Percentiles rank a stretch among this genome's conserved stretches.
These are phyloP conservation scores for Apiotrichum mycotoxinovorans DNA, from an alignment of 1,284 basidiomycete species.

Conservation along the genomic window DNA sequence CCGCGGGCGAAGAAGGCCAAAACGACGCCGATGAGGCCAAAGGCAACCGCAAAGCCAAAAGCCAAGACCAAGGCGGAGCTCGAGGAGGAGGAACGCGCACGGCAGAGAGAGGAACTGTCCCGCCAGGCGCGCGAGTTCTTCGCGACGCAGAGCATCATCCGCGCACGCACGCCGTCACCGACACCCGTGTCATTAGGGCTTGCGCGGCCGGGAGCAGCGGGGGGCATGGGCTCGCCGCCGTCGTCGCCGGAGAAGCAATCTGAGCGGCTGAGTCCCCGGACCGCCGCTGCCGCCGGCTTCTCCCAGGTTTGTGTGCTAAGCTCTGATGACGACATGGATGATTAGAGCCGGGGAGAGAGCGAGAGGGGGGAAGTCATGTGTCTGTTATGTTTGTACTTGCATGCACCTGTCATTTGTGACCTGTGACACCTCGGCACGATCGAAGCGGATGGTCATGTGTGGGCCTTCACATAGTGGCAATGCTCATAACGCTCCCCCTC, in stretches of 20 bases:
- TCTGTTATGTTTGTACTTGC: too few relatives aligned
- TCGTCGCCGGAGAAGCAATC: background rate
- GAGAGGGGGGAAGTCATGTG: too few relatives aligned
- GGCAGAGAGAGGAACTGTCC: slow-evolving; percentile 15
- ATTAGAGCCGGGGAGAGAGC: too few relatives aligned
- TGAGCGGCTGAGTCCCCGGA: slow-evolving; percentile 27
- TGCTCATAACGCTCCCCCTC: too few relatives aligned
- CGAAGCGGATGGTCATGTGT: too few relatives aligned
- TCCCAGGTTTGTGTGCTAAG: slow-evolving; percentile 42
- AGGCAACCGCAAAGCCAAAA: background rate
- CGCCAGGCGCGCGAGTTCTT: slow-evolving; percentile 39
- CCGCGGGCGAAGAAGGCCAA: slow-evolving; percentile 7
- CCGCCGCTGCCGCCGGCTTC: slow-evolving; percentile 42
- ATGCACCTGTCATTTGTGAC: too few relatives aligned
- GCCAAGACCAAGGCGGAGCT: background rate
- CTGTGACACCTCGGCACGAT: too few relatives aligned
- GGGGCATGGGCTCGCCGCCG: background rate
- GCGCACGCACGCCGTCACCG: slow-evolving; percentile 11
- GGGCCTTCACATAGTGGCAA: too few relatives aligned
- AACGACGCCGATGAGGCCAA: background rate
- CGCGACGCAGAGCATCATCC: slow-evolving; percentile 25
- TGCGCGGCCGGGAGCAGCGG: too few relatives aligned
- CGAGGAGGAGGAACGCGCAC: background rate
- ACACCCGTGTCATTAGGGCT: too few relatives aligned
- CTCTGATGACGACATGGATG: slow-evolving; percentile 14